These are phyloP conservation scores for Pythium pectinolyticum DNA, from an alignment of 352 stramenopile genomes.

Conservation along the genomic window DNA sequence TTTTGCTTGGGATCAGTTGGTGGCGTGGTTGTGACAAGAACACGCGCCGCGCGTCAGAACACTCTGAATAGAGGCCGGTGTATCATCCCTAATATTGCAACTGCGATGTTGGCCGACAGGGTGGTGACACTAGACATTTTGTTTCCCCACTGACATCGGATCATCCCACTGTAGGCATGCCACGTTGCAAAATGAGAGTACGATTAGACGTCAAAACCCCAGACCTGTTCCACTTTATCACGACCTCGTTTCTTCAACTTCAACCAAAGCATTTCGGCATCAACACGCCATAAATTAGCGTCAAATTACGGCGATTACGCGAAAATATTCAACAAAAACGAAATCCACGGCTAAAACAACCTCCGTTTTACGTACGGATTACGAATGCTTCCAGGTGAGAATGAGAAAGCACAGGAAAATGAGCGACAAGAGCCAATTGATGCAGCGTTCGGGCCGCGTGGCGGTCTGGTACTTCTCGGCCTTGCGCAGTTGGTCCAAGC, in stretches of 20 bases:
- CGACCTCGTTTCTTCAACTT: slow-evolving; percentile 31
- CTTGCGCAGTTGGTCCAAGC: slow-evolving; percentile 54
- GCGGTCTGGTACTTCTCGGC: slow-evolving; percentile 69
- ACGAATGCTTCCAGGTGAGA: slow-evolving; percentile 69
- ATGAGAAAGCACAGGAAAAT: slow-evolving; percentile 73
- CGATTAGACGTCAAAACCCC: slow-evolving; percentile 25
- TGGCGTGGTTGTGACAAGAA: slow-evolving; percentile 6
- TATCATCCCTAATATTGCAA: slow-evolving; percentile 3
- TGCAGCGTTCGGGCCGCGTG: slow-evolving; percentile 69
- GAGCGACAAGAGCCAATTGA: slow-evolving; percentile 55
- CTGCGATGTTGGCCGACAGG: not conserved
- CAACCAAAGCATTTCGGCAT: slow-evolving; percentile 17
- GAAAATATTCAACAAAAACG: not conserved
- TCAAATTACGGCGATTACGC: slow-evolving; percentile 3
- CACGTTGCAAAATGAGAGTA: slow-evolving; percentile 16
- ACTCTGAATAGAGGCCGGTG: slow-evolving; percentile 8
- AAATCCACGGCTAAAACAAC: too few species aligned
- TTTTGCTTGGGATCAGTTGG: too few species aligned
- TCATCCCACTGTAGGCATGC: not conserved
- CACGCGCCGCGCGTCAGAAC: slow-evolving; percentile 4
- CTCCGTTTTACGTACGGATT: slow-evolving; percentile 14
- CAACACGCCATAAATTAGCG: not conserved
- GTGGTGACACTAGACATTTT: not conserved
- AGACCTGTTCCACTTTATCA: slow-evolving; percentile 8
- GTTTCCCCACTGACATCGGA: not conserved